Evolutionary conservation across 164 flowering plant species (phyloP).

Genomic region (Stephania japonica): DNA sequence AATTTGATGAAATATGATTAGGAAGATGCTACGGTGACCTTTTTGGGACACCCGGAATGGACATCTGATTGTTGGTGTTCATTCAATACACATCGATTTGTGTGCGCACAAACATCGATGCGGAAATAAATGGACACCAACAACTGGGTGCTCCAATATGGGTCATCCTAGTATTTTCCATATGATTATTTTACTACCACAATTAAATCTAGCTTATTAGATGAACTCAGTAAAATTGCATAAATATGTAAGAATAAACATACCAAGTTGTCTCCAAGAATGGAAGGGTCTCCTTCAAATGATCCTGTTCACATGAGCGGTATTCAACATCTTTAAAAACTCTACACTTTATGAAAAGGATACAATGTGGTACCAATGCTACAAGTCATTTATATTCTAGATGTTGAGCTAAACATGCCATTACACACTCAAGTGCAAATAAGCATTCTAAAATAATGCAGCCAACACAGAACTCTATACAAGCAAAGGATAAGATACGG

Average conservation of each 20-base stretch:
- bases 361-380: neutral
- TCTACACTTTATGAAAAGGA: neutral
- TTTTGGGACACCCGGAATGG: too few relatives aligned
- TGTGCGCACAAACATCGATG: too few relatives aligned
- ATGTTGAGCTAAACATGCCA: neutral
- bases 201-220: neutral
- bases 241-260: conserved; percentile 6
- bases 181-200: too few relatives aligned
- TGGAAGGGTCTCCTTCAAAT: conserved; percentile 48
- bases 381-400: neutral
- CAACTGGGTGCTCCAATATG: too few relatives aligned
- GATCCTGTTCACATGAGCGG: conserved; percentile 42
- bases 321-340: conserved; percentile 10
- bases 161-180: too few relatives aligned
- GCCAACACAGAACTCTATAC: neutral
- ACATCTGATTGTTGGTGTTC: too few relatives aligned
- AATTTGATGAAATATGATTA: neutral
- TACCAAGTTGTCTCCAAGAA: conserved; percentile 53
- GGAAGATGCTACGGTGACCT: too few relatives aligned
- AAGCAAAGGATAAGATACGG: neutral
- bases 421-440: neutral
- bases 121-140: too few relatives aligned
- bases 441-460: neutral
- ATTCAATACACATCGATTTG: too few relatives aligned
- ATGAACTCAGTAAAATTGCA: neutral